These are phyloP conservation scores for Chondrostereum purpureum DNA, from an alignment of 1,284 basidiomycete species.

Conservation along the genomic window DNA sequence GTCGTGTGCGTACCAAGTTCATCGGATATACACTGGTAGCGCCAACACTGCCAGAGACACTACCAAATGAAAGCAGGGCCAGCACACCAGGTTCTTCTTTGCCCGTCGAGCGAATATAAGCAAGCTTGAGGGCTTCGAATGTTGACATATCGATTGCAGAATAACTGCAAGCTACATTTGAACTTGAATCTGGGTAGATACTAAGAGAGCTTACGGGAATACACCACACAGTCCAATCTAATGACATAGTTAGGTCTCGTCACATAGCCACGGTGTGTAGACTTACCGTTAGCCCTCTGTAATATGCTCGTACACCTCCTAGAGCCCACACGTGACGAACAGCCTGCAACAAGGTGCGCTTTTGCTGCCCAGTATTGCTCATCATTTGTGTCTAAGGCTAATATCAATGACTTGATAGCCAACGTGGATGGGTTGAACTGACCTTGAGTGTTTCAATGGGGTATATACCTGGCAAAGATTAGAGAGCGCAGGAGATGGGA, in stretches of 20 bases:
- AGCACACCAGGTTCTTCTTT: conserved; percentile 81
- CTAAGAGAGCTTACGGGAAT: conserved; percentile 63
- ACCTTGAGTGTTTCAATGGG: conserved; percentile 87
- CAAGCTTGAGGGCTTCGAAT: conserved; percentile 85
- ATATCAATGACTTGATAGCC: conserved; percentile 11
- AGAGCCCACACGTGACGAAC: conserved; percentile 68
- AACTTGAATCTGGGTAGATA: conserved; percentile 8
- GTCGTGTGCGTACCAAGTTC: conserved; percentile 88
- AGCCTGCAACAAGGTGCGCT: conserved; percentile 52
- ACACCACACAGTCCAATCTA: conserved; percentile 87
- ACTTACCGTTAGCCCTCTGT: conserved; percentile 85
- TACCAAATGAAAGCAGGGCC: conserved; percentile 81
- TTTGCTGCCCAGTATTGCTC: conserved; percentile 65
- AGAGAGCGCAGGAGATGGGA: conserved; percentile 11
- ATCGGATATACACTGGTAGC: conserved; percentile 89
- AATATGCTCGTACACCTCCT: conserved; percentile 84
- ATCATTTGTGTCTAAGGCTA: conserved; percentile 84
- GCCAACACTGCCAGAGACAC: conserved; percentile 86
- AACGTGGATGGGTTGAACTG: conserved; percentile 9
- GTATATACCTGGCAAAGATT: conserved; percentile 61
- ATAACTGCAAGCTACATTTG: conserved; percentile 39
- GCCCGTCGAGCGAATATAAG: conserved; percentile 74
- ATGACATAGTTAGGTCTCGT: no score
- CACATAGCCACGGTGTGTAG: conserved; percentile 3
- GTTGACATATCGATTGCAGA: conserved; percentile 95